These are phyloP conservation scores for Colletotrichum lindemuthianum DNA, from an alignment of 2,329 filamentous ascomycete genomes.

Conservation along the genomic window DNA sequence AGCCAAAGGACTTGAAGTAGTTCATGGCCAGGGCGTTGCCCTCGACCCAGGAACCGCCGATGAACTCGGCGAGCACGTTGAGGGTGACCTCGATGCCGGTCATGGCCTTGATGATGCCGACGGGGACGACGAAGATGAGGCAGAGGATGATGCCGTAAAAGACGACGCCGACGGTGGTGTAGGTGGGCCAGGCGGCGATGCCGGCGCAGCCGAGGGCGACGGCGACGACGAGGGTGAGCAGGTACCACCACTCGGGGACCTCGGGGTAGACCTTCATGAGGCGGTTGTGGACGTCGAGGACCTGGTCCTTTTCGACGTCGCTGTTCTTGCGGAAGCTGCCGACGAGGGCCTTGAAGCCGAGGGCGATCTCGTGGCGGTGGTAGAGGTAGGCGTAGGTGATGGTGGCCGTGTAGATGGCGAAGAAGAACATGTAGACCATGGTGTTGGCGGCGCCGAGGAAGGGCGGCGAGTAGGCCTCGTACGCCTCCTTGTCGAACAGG, in stretches of 20 bases:
- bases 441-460: slow-evolving; percentile 61
- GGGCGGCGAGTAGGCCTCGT: slow-evolving; percentile 61
- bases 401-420: slow-evolving; percentile 63
- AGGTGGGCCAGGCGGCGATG: slow-evolving; percentile 59
- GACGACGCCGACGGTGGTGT: slow-evolving; percentile 61
- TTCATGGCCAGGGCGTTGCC: slow-evolving; percentile 64
- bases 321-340: slow-evolving; percentile 56
- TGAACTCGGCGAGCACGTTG: slow-evolving; percentile 64
- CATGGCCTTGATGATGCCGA: slow-evolving; percentile 64
- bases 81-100: slow-evolving; percentile 62
- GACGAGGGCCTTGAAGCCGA: slow-evolving; percentile 59
- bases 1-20: slow-evolving; percentile 64
- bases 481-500: slow-evolving; percentile 57
- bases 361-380: slow-evolving; percentile 60
- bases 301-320: slow-evolving; percentile 45
- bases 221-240: slow-evolving; percentile 52
- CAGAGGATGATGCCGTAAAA: slow-evolving; percentile 62
- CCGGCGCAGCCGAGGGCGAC: slow-evolving; percentile 58
- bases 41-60: slow-evolving; percentile 60
- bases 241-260: slow-evolving; percentile 66
- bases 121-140: slow-evolving; percentile 61
- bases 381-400: slow-evolving; percentile 62
- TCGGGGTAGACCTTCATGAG: slow-evolving; percentile 58
- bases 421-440: slow-evolving; percentile 65
- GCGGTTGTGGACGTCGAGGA: slow-evolving; percentile 58